Evolutionary conservation across 306 rosid species (phyloP).

Genomic region (Rosa rugosa): DNA sequence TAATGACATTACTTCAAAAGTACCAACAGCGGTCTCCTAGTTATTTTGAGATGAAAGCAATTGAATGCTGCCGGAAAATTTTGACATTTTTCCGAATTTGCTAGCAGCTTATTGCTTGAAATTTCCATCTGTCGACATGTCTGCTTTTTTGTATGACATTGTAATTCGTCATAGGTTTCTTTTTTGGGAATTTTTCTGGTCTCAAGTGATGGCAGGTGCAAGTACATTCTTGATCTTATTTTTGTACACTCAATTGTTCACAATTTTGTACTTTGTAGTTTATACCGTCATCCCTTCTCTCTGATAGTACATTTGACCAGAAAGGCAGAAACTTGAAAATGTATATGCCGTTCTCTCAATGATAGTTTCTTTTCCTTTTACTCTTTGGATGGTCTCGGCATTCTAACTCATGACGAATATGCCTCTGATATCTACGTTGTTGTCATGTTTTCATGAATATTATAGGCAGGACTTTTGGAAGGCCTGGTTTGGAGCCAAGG

Average conservation of each 20-base stretch:
- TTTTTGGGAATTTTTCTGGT: conserved; percentile 32
- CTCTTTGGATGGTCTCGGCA: neutral
- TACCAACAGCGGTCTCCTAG: conserved; percentile 4
- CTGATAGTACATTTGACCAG: neutral
- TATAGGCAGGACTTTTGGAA: neutral
- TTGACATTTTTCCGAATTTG: conserved; percentile 35
- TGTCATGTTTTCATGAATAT: neutral
- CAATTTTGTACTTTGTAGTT: conserved; percentile 30
- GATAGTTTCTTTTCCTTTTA: neutral
- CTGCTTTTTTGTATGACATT: conserved; percentile 31
- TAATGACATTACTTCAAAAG: neutral
- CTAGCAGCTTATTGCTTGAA: conserved; percentile 33
- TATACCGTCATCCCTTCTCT: neutral
- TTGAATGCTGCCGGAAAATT: conserved; percentile 38
- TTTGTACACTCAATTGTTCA: conserved; percentile 4
- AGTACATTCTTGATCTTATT: conserved; percentile 19
- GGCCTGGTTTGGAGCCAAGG: neutral
- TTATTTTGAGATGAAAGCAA: conserved; percentile 19
- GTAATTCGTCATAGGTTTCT: conserved; percentile 24
- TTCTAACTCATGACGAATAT: neutral
- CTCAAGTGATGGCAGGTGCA: conserved; percentile 47
- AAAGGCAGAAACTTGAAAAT: neutral
- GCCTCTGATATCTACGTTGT: neutral
- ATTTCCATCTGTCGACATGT: conserved; percentile 48
- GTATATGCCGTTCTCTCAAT: neutral